Conservation (phyloP, 2,329 filamentous ascomycete genomes). For the Metarhizium rileyi region DNA sequence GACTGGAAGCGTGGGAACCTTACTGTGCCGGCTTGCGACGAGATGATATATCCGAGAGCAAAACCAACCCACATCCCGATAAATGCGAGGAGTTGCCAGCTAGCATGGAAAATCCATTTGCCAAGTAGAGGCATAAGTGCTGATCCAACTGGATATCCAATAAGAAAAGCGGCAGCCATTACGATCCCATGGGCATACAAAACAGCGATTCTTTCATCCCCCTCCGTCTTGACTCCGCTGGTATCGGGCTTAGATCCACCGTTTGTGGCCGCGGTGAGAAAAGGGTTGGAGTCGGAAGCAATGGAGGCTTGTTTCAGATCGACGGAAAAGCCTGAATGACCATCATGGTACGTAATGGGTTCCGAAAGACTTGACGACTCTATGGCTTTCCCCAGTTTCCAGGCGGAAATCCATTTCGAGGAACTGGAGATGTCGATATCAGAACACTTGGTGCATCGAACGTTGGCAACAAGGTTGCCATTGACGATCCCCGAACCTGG, state of each 20-base stretch:
- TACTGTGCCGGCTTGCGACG: conserved; percentile 33
- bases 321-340: conserved; percentile 32
- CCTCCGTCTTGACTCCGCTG: conserved; percentile 8
- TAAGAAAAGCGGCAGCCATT: conserved; percentile 48
- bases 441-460: conserved; percentile 43
- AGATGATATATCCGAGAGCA: conserved; percentile 42
- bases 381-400: conserved; percentile 36
- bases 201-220: conserved; percentile 15
- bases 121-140: conserved; percentile 49
- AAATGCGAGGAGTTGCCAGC: conserved; percentile 44
- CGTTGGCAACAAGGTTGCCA: conserved; percentile 48
- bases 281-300: conserved; percentile 41
- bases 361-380: conserved; percentile 30
- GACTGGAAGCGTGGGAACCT: conserved; percentile 14
- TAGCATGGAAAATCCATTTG: conserved; percentile 46
- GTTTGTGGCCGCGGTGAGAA: conserved; percentile 18
- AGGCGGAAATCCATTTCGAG: conserved; percentile 44
- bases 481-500: conserved; percentile 45
- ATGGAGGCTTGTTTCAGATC: conserved; percentile 39
- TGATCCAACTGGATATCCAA: conserved; percentile 50
- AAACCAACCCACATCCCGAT: conserved; percentile 50
- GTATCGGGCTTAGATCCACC: conserved; percentile 4
- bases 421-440: conserved; percentile 30
- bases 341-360: conserved; percentile 36
- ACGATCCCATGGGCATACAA: conserved; percentile 45